phyloP scores from a whole-genome alignment of 768 basidiomycete genomes.

The Multifurca ochricompacta region DNA sequence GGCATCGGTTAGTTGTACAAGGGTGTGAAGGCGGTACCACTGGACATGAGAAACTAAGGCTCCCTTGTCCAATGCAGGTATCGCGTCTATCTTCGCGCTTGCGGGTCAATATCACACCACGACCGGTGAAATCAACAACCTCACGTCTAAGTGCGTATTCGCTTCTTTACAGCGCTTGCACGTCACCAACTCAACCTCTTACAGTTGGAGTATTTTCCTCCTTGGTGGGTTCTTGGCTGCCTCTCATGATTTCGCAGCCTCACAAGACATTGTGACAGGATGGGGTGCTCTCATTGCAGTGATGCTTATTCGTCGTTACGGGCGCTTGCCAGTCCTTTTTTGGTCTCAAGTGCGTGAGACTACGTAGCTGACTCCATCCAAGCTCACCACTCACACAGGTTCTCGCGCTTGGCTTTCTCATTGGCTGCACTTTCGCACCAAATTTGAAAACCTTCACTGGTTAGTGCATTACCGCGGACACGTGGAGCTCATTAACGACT shows the following conservation, averaged over 20 bases:
- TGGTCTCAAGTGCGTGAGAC: constrained; percentile 51
- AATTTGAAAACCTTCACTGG: constrained; percentile 51
- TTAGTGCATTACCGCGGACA: constrained; percentile 27
- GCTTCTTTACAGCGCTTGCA: background rate
- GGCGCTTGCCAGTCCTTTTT: constrained; percentile 60
- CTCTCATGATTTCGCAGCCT: constrained; percentile 9
- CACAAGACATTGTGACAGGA: constrained; percentile 28
- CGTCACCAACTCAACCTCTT: constrained; percentile 21
- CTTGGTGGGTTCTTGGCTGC: constrained; percentile 32
- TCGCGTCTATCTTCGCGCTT: constrained; percentile 54
- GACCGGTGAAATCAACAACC: constrained; percentile 48
- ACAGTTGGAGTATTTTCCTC: constrained; percentile 60
- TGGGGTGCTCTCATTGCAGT: constrained; percentile 58
- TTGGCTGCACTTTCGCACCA: constrained; percentile 54
- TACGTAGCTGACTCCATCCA: background rate
- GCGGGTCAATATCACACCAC: constrained; percentile 49
- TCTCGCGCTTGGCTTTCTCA: constrained; percentile 47
- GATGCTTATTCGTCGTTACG: constrained; percentile 53
- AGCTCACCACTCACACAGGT: constrained; percentile 29
- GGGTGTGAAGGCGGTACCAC: background rate
- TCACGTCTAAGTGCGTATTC: constrained; percentile 42
- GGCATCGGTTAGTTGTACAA: constrained; percentile 42
- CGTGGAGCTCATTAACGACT: background rate
- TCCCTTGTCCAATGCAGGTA: constrained; percentile 31
- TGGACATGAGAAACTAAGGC: background rate